These are phyloP conservation scores for Niveomyces coronatus DNA, from an alignment of 2,329 filamentous ascomycete genomes.

Conservation along the genomic window DNA sequence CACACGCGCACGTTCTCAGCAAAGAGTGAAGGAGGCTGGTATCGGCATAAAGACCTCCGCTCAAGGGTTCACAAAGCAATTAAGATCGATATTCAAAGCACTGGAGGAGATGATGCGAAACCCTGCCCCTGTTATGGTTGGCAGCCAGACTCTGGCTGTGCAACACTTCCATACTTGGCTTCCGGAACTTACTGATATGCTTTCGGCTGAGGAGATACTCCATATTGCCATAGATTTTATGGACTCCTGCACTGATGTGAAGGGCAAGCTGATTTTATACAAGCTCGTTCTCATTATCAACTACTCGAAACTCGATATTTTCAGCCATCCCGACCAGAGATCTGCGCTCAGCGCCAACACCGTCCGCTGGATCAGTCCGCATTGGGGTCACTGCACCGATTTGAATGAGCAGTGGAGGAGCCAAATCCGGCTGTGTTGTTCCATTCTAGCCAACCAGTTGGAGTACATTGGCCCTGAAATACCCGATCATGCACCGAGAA, in stretches of 20 bases:
- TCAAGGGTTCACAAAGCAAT: conserved; percentile 66
- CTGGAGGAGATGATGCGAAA: conserved; percentile 86
- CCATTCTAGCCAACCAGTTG: conserved; percentile 78
- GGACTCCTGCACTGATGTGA: conserved; percentile 77
- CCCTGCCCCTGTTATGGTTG: conserved; percentile 72
- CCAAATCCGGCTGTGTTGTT: conserved; percentile 87
- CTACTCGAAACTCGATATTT: conserved; percentile 73
- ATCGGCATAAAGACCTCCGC: conserved; percentile 73
- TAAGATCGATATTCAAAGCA: conserved; percentile 81
- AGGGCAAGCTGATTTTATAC: conserved; percentile 84
- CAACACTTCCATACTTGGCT: conserved; percentile 97
- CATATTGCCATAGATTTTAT: conserved; percentile 90
- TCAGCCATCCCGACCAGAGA: conserved; percentile 66
- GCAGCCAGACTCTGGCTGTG: conserved; percentile 87
- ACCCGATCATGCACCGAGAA: conserved; percentile 80
- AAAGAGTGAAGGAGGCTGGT: conserved; percentile 77
- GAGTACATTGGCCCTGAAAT: conserved; percentile 70
- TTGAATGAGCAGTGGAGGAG: conserved; percentile 83
- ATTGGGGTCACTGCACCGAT: conserved; percentile 71
- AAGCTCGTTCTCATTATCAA: conserved; percentile 90
- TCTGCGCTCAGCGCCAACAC: conserved; percentile 69
- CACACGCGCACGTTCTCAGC: conserved; percentile 75
- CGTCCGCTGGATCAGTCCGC: conserved; percentile 80
- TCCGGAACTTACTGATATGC: conserved; percentile 71
- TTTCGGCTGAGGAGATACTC: conserved; percentile 75